Conservation (phyloP, 345 rosid species). For the Bretschneidera sinensis region DNA sequence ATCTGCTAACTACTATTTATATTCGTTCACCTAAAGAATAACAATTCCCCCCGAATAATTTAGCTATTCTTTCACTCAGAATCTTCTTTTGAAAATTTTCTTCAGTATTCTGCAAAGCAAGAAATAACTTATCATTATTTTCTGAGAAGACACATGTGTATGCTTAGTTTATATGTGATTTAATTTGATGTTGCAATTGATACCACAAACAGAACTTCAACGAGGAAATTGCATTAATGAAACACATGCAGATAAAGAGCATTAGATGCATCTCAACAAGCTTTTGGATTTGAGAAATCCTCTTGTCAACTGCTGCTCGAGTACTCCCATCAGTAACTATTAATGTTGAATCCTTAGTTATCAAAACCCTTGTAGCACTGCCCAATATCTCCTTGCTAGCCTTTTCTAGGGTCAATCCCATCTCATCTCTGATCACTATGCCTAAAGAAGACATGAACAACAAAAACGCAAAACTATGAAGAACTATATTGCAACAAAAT, state of each 20-base stretch:
- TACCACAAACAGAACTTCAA: constrained; percentile 4
- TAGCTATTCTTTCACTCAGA: constrained; percentile 79
- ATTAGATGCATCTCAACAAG: constrained; percentile 58
- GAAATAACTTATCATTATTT: background rate
- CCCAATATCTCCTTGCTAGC: constrained; percentile 82
- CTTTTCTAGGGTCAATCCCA: constrained; percentile 62
- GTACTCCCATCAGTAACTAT: constrained; percentile 74
- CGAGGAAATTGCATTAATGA: background rate
- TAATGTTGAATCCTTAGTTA: constrained; percentile 77
- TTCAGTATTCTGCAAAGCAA: constrained; percentile 55
- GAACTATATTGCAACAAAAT: background rate
- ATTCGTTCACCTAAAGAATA: constrained; percentile 58
- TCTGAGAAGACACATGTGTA: background rate
- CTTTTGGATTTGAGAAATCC: constrained; percentile 64
- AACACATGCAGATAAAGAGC: constrained; percentile 8
- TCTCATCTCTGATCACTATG: constrained; percentile 86
- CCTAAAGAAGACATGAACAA: constrained; percentile 31
- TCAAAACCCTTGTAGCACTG: constrained; percentile 55
- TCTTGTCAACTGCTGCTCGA: constrained; percentile 55
- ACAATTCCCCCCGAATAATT: constrained; percentile 85
- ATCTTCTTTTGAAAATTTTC: constrained; percentile 70
- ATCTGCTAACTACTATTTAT: too few relatives aligned
- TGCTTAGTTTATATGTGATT: too few relatives aligned
- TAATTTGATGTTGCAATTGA: background rate
- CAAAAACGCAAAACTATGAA: background rate